Conservation (phyloP, 75 land plant species). For the Cupressus sempervirens region DNA sequence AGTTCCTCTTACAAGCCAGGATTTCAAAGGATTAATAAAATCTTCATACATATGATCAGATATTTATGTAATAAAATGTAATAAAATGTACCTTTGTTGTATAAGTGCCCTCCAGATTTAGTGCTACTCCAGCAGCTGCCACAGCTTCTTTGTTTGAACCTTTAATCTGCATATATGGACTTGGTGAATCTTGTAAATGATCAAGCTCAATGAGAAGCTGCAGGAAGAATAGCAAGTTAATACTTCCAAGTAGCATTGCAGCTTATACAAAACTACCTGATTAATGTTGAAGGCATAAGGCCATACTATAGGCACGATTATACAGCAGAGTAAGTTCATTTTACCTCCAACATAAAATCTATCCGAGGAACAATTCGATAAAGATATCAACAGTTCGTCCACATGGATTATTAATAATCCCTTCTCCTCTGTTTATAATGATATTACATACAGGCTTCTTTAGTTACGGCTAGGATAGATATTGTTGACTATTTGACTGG, state of each 20-base stretch:
- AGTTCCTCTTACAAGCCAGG: not conserved
- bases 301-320: not conserved
- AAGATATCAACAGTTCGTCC: not conserved
- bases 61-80: not conserved
- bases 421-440: not conserved
- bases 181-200: conserved; percentile 72
- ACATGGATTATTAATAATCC: not conserved
- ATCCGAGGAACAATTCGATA: not conserved
- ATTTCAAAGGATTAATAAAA: not conserved
- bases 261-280: not conserved
- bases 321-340: not conserved
- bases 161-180: conserved; percentile 89
- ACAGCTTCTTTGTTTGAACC: conserved; percentile 91
- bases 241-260: not conserved
- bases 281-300: not conserved
- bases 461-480: not conserved
- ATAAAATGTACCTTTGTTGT: conserved; percentile 73
- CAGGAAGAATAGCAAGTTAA: conserved; percentile 11
- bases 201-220: conserved; percentile 97
- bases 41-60: not conserved
- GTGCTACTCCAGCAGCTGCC: conserved; percentile 73
- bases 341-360: not conserved
- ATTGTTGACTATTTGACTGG: not conserved
- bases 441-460: not conserved
- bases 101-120: conserved; percentile 84